Evolutionary conservation across 2,329 filamentous ascomycete genomes (phyloP), one percentile per base, ranked within the genome.

Genomic region (Chaetomiaceae sp.): DNA sequence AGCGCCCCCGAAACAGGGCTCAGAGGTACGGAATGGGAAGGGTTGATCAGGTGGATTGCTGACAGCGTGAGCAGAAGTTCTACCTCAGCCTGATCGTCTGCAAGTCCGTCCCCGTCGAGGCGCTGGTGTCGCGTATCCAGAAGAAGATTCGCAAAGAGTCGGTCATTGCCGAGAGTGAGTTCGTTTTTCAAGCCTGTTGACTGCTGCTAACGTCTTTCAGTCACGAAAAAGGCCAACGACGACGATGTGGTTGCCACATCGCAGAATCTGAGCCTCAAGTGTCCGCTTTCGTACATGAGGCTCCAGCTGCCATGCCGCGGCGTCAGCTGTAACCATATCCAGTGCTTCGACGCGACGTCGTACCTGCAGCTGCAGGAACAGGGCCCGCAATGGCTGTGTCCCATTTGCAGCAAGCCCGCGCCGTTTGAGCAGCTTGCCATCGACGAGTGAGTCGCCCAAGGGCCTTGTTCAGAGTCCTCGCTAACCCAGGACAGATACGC

Each of bases 301-400:
- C 87, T 99, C 33, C 78, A 80, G 8, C 77, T 88, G 15, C 94
- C 94, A 0, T 90, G 90, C 62, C 85, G 94, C 31, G 89, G 89
- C 4, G 78, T 83, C 3, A 72, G 84, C 31, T 99, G 94, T 72
- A 86, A 82, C 3, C 94, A 99, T 68, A 88, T 94, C 23, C 90
- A 95, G 66, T 99, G 94, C 68, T 99, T 97, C 63, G 94, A 99
- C 68, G 92, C 88, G 3, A 86, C 83, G 3, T 95, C 90, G 2
- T 99, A 96, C 67, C 78, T 99, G 19, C 89, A 96, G 63, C 74
- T 99, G 25, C 92, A 97, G 68, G 91, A 97, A 68, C 94, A 99
- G 73, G 92, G 90, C 0, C 94, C 94, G 0, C 95, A 94, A 17
- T 99, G 94, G 94, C 78, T 84, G n/a, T 99, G 94, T 65, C 94